Evolutionary conservation across 495 filamentous ascomycete species (phyloP), one percentile per base, ranked within the genome.

Genomic region (Hypoxylon fuscum): DNA sequence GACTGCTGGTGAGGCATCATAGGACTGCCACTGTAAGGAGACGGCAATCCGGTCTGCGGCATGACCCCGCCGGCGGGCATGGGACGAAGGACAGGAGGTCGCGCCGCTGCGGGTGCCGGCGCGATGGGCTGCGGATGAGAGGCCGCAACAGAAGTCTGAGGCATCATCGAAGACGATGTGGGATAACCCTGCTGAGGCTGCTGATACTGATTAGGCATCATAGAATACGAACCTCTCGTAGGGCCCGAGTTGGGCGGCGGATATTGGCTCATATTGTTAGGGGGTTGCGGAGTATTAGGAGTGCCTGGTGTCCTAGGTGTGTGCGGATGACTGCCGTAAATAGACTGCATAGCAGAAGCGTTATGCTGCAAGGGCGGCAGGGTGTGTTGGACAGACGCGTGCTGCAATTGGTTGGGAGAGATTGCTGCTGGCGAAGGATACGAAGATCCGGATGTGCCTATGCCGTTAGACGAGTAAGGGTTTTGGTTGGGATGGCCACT

Each of bases 71-170:
- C 84, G 1, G 86, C 83, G 3, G 88, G 87, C 79, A 91, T 85
- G 17, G 83, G 83, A 37, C 83, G 80, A 27, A 86, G 76, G 10
- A 81, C 77, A 7, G 71, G 83, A 74, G 77, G 80, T 55, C 83
- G 82, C 63, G 83, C 84, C 31, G 84, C 79, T 15, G 86, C 79
- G 25, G 87, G 88, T 10, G 87, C 88, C 25, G 87, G 88, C 35
- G 88, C 88, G 66, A 90, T 90, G 10, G 87, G 83, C 75, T 89
- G 87, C 20, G 88, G 88, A 62, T 90, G 88, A 17, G 82, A 84
- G 63, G 87, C 83, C 17, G 87, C 85, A 29, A 79, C 81, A 12
- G 87, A 85, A 17, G 87, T 78, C 71, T 88, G 84, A 31, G 87
- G 81, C 76, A 89, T 77, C 78, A 89, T 85, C 27, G 79, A 83